phyloP scores from a whole-genome alignment of 371 early-diverging fungal genomes.

The Phascolomyces articulosus region DNA sequence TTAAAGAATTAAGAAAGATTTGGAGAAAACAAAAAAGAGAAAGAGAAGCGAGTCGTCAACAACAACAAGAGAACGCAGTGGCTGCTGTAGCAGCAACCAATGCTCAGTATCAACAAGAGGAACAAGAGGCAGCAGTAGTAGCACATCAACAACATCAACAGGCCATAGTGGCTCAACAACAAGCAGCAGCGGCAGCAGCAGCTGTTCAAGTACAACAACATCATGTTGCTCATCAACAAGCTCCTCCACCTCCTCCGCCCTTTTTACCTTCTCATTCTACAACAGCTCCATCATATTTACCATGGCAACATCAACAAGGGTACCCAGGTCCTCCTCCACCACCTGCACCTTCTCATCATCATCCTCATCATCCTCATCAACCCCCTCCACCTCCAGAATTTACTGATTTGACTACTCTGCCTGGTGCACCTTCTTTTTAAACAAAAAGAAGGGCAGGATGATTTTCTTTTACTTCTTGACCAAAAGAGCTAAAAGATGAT shows the following conservation, averaged over 20 bases:
- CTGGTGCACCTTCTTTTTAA: constrained; percentile 1
- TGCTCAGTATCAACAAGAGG: constrained; percentile 4
- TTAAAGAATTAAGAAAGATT: constrained; percentile 35
- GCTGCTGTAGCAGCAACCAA: constrained; percentile 4
- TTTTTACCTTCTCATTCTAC: constrained; percentile 5
- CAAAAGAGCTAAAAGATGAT: too few species aligned
- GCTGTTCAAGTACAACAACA: background rate
- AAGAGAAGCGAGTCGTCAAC: constrained; percentile 14
- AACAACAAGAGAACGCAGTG: constrained; percentile 16
- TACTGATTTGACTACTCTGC: background rate
- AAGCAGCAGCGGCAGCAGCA: background rate
- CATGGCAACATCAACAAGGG: constrained; percentile 15
- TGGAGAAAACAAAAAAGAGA: constrained; percentile 35
- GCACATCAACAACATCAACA: too few species aligned
- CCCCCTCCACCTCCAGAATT: background rate
- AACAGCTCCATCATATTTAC: constrained; percentile 3
- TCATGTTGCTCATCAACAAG: too few species aligned
- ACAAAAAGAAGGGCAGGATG: too few species aligned
- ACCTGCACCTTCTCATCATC: background rate
- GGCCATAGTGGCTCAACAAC: constrained; percentile 8
- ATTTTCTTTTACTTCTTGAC: too few species aligned
- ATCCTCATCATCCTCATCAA: background rate
- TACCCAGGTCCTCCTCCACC: constrained; percentile 8
- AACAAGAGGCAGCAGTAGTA: background rate
- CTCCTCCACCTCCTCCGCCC: background rate